These are phyloP conservation scores for Pythium coloratum DNA, from an alignment of 352 stramenopile species.

Conservation along the genomic window DNA sequence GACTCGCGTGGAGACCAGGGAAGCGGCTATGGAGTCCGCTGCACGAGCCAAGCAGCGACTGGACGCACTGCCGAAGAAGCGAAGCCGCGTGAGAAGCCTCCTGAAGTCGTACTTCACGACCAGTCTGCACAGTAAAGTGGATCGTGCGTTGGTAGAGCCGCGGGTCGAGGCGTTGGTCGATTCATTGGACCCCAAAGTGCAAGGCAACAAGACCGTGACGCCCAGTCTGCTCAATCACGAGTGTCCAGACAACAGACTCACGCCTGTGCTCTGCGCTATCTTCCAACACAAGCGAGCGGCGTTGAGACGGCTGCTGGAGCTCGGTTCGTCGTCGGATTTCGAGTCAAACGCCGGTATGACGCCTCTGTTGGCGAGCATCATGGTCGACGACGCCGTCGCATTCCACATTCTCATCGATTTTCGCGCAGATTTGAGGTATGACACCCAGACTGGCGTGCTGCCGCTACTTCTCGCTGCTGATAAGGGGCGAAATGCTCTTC, in stretches of 20 bases:
- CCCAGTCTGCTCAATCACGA: conserved; percentile 44
- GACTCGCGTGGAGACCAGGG: conserved; percentile 35
- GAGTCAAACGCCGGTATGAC: conserved; percentile 52
- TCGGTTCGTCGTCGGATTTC: conserved; percentile 42
- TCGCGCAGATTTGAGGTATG: conserved; percentile 33
- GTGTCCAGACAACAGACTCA: conserved; percentile 52
- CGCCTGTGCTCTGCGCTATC: conserved; percentile 50
- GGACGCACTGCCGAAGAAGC: conserved; percentile 42
- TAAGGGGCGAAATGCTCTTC: conserved; percentile 41
- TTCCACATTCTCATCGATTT: conserved; percentile 53
- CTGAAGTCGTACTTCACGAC: conserved; percentile 37
- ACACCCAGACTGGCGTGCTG: conserved; percentile 37
- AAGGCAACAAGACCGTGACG: not conserved
- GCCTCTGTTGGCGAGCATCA: conserved; percentile 45
- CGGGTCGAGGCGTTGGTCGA: conserved; percentile 42
- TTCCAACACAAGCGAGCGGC: conserved; percentile 34
- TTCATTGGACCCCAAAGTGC: conserved; percentile 35
- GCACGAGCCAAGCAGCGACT: conserved; percentile 38
- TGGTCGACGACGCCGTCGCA: conserved; percentile 48
- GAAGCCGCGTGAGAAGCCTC: conserved; percentile 29
- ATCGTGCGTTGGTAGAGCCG: conserved; percentile 41
- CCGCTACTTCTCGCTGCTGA: conserved; percentile 47
- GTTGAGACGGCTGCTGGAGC: conserved; percentile 47
- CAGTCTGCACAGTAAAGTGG: conserved; percentile 42
- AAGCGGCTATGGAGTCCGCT: conserved; percentile 29